Evolutionary conservation across 306 rosid species (phyloP).

Genomic region (Hippophae tibetana): DNA sequence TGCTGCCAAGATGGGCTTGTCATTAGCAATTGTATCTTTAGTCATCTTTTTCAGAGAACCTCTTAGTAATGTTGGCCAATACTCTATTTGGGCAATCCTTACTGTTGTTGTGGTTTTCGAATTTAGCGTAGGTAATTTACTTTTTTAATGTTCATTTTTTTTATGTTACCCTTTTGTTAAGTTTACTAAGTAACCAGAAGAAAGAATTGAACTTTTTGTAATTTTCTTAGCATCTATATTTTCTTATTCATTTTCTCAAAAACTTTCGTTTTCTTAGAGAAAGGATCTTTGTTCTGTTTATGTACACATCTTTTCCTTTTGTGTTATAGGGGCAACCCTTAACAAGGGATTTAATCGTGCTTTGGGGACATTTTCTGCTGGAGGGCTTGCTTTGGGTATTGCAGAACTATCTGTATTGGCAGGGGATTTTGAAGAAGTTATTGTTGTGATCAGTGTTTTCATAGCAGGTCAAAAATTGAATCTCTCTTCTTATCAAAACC

Average conservation of each 20-base stretch:
- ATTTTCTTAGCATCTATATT: neutral
- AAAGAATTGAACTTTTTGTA: too few relatives aligned
- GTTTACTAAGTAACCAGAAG: neutral
- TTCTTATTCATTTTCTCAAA: neutral
- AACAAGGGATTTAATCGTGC: conserved; percentile 72
- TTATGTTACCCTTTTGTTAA: neutral
- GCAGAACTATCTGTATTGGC: conserved; percentile 31
- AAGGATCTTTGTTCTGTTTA: neutral
- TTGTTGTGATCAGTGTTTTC: conserved; percentile 39
- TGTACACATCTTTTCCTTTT: neutral
- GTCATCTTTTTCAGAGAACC: conserved; percentile 43
- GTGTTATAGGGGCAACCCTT: conserved; percentile 49
- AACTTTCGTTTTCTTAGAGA: neutral
- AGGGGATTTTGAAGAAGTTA: conserved; percentile 34
- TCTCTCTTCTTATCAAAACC: neutral
- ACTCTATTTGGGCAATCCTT: conserved; percentile 66
- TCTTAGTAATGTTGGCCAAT: conserved; percentile 28
- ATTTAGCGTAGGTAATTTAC: conserved; percentile 55
- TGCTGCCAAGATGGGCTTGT: conserved; percentile 46
- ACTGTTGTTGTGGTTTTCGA: conserved; percentile 71
- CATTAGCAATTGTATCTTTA: conserved; percentile 46
- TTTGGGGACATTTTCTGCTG: conserved; percentile 67
- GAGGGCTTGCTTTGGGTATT: conserved; percentile 51
- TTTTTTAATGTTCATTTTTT: neutral
- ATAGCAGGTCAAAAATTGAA: conserved; percentile 43